Percentiles rank a stretch among this genome's conserved stretches.
Conservation (phyloP, 306 rosid species). For the Cucurbita maxima region DNA sequence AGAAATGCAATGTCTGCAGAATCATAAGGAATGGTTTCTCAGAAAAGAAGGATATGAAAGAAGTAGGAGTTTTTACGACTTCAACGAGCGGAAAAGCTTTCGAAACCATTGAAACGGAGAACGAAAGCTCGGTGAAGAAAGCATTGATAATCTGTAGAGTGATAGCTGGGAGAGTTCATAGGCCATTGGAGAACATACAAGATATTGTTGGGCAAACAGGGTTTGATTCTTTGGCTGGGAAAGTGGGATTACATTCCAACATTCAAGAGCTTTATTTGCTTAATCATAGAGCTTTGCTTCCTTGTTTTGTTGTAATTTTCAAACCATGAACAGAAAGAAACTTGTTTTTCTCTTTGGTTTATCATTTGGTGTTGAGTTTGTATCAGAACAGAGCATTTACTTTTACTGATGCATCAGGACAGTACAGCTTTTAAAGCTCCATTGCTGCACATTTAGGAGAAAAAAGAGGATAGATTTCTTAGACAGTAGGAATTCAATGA, state of each 20-base stretch:
- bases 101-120: constrained; percentile 38
- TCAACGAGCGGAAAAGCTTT: constrained; percentile 89
- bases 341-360: background rate
- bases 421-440: constrained; percentile 30
- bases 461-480: background rate
- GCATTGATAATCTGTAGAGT: constrained; percentile 72
- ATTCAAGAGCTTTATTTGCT: constrained; percentile 87
- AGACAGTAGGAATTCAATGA: background rate
- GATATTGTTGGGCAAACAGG: constrained; percentile 74
- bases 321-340: constrained; percentile 35
- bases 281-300: constrained; percentile 73
- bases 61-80: constrained; percentile 83
- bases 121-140: constrained; percentile 33
- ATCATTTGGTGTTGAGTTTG: background rate
- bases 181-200: constrained; percentile 70
- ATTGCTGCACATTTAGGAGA: too few relatives aligned
- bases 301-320: constrained; percentile 80
- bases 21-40: constrained; percentile 80
- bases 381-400: background rate
- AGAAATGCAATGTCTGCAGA: constrained; percentile 71
- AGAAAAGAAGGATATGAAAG: constrained; percentile 67
- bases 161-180: constrained; percentile 81
- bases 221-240: constrained; percentile 80
- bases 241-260: constrained; percentile 68
- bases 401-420: constrained; percentile 17